These are phyloP conservation scores for Vitis cinerea DNA, from an alignment of 164 flowering plant genomes.

Conservation along the genomic window DNA sequence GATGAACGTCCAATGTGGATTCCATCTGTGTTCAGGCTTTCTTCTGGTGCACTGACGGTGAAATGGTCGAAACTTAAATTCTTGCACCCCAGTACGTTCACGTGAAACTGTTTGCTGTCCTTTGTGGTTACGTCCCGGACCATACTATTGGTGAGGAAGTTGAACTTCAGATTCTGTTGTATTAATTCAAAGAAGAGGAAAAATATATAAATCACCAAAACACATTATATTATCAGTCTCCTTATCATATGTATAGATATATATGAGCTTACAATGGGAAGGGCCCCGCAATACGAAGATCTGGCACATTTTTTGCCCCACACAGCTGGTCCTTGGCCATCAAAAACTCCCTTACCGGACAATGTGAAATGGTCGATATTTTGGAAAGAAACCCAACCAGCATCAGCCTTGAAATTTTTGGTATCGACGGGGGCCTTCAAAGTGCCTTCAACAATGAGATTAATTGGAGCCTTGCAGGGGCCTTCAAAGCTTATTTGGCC, in stretches of 20 bases:
- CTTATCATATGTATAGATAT: background rate
- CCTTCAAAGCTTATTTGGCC: conserved; percentile 20
- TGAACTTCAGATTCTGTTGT: conserved; percentile 39
- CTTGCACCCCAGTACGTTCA: conserved; percentile 33
- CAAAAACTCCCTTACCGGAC: no score
- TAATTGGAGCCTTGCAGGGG: conserved; percentile 38
- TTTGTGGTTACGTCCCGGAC: conserved; percentile 26
- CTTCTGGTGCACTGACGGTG: conserved; percentile 31
- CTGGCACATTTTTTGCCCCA: no score
- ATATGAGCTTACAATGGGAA: no score
- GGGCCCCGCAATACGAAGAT: no score
- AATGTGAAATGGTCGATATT: conserved; percentile 15
- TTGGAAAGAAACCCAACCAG: conserved; percentile 29
- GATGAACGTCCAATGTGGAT: conserved; percentile 50
- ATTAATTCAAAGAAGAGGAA: background rate
- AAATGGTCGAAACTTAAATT: conserved; percentile 25
- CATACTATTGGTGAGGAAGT: conserved; percentile 26
- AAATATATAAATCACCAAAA: no score
- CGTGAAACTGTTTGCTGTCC: conserved; percentile 51
- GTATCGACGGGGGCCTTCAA: conserved; percentile 20
- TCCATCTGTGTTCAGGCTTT: conserved; percentile 63
- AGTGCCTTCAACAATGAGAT: conserved; percentile 23
- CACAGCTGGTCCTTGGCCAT: no score
- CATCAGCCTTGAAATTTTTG: background rate
- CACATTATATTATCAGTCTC: background rate